phyloP scores from a whole-genome alignment of 2,329 filamentous ascomycete genomes.

The Penicillium janthinellum region DNA sequence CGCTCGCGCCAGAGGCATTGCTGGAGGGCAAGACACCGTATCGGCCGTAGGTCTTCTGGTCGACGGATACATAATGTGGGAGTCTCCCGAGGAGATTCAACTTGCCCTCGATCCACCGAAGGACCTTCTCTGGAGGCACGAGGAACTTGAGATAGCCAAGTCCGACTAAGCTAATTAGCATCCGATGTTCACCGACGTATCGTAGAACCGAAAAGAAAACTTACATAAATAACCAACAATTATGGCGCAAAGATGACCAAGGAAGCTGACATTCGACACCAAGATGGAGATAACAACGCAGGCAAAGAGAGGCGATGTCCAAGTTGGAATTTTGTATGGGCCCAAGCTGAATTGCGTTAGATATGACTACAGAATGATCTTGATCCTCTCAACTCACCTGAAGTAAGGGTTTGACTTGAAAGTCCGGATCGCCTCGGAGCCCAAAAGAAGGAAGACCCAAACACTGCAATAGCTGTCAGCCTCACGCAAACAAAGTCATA shows the following conservation, averaged over 20 bases:
- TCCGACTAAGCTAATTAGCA: conserved; percentile 59
- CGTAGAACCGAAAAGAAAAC: conserved; percentile 34
- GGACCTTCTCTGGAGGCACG: conserved; percentile 81
- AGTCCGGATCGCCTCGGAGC: conserved; percentile 81
- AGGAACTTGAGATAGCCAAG: conserved; percentile 87
- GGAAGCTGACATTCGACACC: conserved; percentile 76
- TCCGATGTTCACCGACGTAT: neutral
- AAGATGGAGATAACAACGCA: conserved; percentile 74
- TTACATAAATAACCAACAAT: conserved; percentile 81
- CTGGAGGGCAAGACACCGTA: conserved; percentile 81
- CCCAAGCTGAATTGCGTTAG: conserved; percentile 50
- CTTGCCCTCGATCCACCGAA: conserved; percentile 86
- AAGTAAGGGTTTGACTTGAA: conserved; percentile 80
- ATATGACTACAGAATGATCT: neutral
- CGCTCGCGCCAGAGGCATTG: conserved; percentile 33
- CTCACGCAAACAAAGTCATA: neutral
- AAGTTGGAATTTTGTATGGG: conserved; percentile 79
- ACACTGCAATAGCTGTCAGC: conserved; percentile 59
- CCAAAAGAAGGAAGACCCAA: conserved; percentile 88
- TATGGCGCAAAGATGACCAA: conserved; percentile 86
- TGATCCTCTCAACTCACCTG: conserved; percentile 44
- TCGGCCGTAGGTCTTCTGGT: conserved; percentile 92
- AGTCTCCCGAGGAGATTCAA: conserved; percentile 80
- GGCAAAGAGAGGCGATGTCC: conserved; percentile 81
- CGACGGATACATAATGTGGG: conserved; percentile 90